Conservation (phyloP, 306 rosid species). For the Gastrolobium bilobum region DNA sequence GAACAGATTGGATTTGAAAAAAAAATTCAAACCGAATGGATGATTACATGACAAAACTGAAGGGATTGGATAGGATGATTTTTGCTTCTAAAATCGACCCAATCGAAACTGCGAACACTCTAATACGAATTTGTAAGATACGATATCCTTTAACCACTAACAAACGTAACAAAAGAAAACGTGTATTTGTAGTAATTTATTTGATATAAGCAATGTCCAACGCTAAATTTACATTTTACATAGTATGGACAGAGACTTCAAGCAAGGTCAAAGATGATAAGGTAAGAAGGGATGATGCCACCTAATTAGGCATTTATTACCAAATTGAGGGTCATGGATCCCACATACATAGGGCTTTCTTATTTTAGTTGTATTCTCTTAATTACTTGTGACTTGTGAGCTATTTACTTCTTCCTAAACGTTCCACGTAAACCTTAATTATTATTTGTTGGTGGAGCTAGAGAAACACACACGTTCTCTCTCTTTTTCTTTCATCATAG, state of each 20-base stretch:
- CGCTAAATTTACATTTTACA: background rate
- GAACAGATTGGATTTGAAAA: no score
- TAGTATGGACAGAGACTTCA: slow-evolving; percentile 20
- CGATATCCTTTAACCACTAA: background rate
- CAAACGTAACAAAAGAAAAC: slow-evolving; percentile 5
- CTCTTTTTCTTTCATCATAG: no score
- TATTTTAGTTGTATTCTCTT: slow-evolving; percentile 13
- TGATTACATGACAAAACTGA: no score
- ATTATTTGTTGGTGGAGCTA: slow-evolving; percentile 22
- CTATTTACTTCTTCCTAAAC: slow-evolving; percentile 39
- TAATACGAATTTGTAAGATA: no score
- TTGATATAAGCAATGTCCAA: background rate
- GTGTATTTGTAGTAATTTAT: slow-evolving; percentile 25
- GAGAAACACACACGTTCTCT: no score
- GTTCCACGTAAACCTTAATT: slow-evolving; percentile 25
- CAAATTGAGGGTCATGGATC: slow-evolving; percentile 17
- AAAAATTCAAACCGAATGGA: no score
- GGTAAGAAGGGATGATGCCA: slow-evolving; percentile 1
- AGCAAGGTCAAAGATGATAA: slow-evolving; percentile 35
- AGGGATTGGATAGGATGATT: no score
- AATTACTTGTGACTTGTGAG: slow-evolving; percentile 16
- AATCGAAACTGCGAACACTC: no score
- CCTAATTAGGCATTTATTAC: slow-evolving; percentile 25
- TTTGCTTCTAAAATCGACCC: no score
- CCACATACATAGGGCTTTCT: slow-evolving; percentile 14